Conservation (phyloP, 352 stramenopile genomes). For the Globisporangium parvum region DNA sequence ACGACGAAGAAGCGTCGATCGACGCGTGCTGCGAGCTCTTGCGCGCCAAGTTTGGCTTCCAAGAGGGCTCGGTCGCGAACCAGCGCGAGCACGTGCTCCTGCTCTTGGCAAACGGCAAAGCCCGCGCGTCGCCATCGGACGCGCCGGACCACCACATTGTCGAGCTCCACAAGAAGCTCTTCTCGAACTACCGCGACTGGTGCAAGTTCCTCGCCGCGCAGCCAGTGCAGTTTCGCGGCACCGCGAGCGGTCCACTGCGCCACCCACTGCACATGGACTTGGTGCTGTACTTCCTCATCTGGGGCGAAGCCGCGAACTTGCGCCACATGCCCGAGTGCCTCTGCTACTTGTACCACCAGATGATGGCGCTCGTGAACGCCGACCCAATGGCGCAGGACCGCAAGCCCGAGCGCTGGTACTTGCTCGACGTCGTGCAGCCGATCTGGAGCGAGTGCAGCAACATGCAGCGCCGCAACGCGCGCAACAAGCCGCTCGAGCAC, state of each 20-base stretch:
- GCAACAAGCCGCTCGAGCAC: slow-evolving; percentile 59
- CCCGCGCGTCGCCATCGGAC: slow-evolving; percentile 43
- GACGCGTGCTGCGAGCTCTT: slow-evolving; percentile 81
- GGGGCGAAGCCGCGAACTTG: slow-evolving; percentile 95
- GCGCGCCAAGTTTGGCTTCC: slow-evolving; percentile 77
- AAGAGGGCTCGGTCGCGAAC: slow-evolving; percentile 77
- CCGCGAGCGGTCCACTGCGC: slow-evolving; percentile 5
- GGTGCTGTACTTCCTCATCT: slow-evolving; percentile 96
- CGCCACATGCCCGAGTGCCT: slow-evolving; percentile 96
- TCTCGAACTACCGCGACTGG: slow-evolving; percentile 75
- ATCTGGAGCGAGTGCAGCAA: slow-evolving; percentile 70
- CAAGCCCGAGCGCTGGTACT: slow-evolving; percentile 50
- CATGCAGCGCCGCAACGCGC: slow-evolving; percentile 61
- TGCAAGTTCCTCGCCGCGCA: slow-evolving; percentile 56
- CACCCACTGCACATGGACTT: slow-evolving; percentile 84
- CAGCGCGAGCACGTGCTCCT: slow-evolving; percentile 81
- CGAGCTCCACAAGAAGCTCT: slow-evolving; percentile 60
- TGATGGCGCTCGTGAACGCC: slow-evolving; percentile 44
- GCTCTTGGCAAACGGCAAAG: slow-evolving; percentile 71
- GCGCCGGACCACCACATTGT: slow-evolving; percentile 47
- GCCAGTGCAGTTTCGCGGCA: slow-evolving; percentile 69
- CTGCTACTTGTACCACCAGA: slow-evolving; percentile 96
- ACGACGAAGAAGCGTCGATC: slow-evolving; percentile 77
- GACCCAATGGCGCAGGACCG: slow-evolving; percentile 36
- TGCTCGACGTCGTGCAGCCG: slow-evolving; percentile 47